Evolutionary conservation across 1,284 basidiomycete genomes (phyloP).

Genomic region (Crucibulum cyathiforme): DNA sequence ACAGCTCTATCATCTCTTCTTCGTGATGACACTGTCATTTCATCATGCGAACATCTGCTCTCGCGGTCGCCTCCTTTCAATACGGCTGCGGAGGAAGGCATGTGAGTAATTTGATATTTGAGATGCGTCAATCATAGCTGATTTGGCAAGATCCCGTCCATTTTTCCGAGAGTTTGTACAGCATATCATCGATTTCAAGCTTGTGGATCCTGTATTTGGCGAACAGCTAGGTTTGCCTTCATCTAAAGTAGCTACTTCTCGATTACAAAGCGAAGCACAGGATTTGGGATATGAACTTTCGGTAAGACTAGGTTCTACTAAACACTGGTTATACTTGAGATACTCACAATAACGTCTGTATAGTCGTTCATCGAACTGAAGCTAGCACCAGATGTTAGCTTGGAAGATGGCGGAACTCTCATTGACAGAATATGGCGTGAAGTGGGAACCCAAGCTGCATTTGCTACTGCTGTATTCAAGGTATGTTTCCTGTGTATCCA

Average conservation of each 20-base stretch:
- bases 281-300: conserved; percentile 61
- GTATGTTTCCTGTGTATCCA: conserved; percentile 40
- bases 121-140: conserved; percentile 7
- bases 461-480: conserved; percentile 63
- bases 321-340: background rate
- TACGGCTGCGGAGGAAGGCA: conserved; percentile 29
- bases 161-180: conserved; percentile 66
- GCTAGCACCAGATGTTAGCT: conserved; percentile 57
- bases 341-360: background rate
- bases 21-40: conserved; percentile 57
- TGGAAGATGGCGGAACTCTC: conserved; percentile 56
- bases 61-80: conserved; percentile 26
- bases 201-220: conserved; percentile 61
- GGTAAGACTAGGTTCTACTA: conserved; percentile 40
- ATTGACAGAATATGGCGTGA: conserved; percentile 68
- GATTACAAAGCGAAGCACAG: conserved; percentile 61
- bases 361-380: conserved; percentile 68
- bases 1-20: conserved; percentile 55
- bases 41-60: conserved; percentile 51
- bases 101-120: conserved; percentile 15
- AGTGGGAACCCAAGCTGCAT: conserved; percentile 60
- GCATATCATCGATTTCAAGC: conserved; percentile 55
- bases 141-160: conserved; percentile 43
- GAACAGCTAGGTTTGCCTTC: conserved; percentile 56
- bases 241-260: conserved; percentile 52